Percentiles rank a stretch among this genome's conserved stretches.
Evolutionary conservation across 2,329 filamentous ascomycete genomes (phyloP).

Genomic region (Nothophoma quercina): DNA sequence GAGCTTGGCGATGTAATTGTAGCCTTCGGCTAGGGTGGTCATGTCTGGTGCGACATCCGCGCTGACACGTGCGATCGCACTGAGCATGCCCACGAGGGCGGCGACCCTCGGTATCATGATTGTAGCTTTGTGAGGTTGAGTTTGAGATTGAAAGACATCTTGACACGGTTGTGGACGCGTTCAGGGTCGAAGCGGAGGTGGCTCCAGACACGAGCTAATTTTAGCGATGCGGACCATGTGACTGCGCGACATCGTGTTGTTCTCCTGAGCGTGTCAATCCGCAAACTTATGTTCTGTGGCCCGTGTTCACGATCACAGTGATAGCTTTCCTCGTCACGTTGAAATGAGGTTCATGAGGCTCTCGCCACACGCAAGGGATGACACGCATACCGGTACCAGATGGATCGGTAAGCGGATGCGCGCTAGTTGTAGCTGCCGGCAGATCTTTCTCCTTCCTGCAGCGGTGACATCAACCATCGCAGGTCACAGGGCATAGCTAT

Average conservation of each 20-base stretch:
- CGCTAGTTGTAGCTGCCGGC: conserved; percentile 11
- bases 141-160: neutral
- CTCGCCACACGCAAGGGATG: neutral
- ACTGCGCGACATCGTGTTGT: neutral
- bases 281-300: too few relatives aligned
- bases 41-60: conserved; percentile 41
- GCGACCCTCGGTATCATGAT: conserved; percentile 24
- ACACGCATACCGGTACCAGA: neutral
- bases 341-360: neutral
- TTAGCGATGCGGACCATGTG: conserved; percentile 13
- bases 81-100: conserved; percentile 9
- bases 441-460: conserved; percentile 7
- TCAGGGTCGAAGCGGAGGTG: conserved; percentile 2
- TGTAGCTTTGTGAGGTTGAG: neutral
- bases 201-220: conserved; percentile 15
- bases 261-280: neutral
- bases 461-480: conserved; percentile 12
- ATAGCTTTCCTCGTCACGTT: too few relatives aligned
- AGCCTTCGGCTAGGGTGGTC: conserved; percentile 40
- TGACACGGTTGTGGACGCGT: conserved; percentile 20
- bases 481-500: neutral
- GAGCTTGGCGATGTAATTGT: conserved; percentile 43
- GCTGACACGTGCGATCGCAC: conserved; percentile 1
- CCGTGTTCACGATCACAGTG: too few relatives aligned
- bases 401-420: neutral